These are phyloP conservation scores for Acanthochlamys bracteata DNA, from an alignment of 106 monocot genomes.

Conservation along the genomic window DNA sequence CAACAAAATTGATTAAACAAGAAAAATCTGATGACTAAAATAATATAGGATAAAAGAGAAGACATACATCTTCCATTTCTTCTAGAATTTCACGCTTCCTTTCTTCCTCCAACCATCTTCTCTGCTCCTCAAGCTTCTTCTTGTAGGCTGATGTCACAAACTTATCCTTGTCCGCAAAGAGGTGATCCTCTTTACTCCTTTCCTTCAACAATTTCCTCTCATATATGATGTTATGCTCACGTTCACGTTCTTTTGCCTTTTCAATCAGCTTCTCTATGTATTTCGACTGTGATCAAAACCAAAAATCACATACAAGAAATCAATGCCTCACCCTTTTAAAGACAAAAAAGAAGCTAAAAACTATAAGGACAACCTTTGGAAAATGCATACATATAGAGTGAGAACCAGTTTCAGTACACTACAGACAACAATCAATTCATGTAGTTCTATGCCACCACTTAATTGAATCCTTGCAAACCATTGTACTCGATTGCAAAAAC, in stretches of 20 bases:
- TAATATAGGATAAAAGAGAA: not conserved
- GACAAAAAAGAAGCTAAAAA: not conserved
- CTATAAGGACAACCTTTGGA: not conserved
- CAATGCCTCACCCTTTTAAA: not conserved
- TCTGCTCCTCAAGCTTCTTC: constrained; percentile 77
- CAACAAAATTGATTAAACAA: too few relatives aligned
- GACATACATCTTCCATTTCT: constrained; percentile 88
- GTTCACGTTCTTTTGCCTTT: constrained; percentile 68
- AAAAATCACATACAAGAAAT: not conserved
- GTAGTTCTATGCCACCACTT: not conserved
- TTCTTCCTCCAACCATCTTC: constrained; percentile 83
- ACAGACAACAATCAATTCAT: not conserved
- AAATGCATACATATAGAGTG: not conserved
- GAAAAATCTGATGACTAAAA: too few relatives aligned
- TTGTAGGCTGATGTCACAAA: constrained; percentile 91
- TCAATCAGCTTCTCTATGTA: constrained; percentile 66
- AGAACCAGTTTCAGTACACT: not conserved
- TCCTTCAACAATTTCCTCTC: constrained; percentile 84
- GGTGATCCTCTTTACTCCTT: constrained; percentile 87
- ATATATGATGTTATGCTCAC: constrained; percentile 75
- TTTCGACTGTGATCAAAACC: constrained; percentile 50
- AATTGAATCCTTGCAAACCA: too few relatives aligned
- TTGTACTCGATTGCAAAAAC: not conserved
- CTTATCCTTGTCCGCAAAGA: constrained; percentile 77
- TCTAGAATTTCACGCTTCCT: constrained; percentile 55